phyloP scores from a whole-genome alignment of 345 rosid species.

The Ricinus communis region DNA sequence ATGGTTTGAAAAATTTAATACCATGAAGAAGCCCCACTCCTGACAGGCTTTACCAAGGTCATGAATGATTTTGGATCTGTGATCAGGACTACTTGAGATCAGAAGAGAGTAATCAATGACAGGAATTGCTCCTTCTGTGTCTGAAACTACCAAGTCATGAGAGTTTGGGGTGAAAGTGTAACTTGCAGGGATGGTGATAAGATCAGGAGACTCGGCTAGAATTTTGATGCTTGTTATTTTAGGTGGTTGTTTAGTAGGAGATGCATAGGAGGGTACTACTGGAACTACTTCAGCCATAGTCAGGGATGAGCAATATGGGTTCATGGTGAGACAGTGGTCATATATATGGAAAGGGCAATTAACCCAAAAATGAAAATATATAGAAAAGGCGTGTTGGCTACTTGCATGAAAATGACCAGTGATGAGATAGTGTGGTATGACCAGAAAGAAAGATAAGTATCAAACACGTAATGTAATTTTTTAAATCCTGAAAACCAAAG shows the following conservation, averaged over 20 bases:
- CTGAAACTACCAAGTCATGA: slow-evolving; percentile 10
- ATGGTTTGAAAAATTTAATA: not conserved
- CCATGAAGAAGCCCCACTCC: slow-evolving; percentile 74
- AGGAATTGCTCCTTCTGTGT: slow-evolving; percentile 38
- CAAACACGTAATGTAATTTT: no score
- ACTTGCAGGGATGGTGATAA: slow-evolving; percentile 25
- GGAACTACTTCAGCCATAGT: not conserved
- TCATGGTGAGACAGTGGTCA: no score
- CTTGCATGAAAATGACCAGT: no score
- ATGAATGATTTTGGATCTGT: slow-evolving; percentile 28
- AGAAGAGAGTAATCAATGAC: slow-evolving; percentile 50
- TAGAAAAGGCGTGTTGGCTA: no score
- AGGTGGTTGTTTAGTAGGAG: not conserved
- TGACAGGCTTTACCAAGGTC: slow-evolving; percentile 51
- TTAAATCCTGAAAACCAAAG: no score
- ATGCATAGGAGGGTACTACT: not conserved
- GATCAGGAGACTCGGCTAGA: slow-evolving; percentile 34
- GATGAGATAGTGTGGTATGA: no score
- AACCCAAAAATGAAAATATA: no score
- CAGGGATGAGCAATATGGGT: not conserved
- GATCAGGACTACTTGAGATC: slow-evolving; percentile 27
- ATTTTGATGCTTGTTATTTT: slow-evolving; percentile 22
- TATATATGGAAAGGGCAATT: no score
- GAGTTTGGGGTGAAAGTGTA: slow-evolving; percentile 16
- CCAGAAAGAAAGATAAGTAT: not conserved